Evolutionary conservation across 805 yeast species (phyloP).

Genomic region (Saccharomycopsis sp.): DNA sequence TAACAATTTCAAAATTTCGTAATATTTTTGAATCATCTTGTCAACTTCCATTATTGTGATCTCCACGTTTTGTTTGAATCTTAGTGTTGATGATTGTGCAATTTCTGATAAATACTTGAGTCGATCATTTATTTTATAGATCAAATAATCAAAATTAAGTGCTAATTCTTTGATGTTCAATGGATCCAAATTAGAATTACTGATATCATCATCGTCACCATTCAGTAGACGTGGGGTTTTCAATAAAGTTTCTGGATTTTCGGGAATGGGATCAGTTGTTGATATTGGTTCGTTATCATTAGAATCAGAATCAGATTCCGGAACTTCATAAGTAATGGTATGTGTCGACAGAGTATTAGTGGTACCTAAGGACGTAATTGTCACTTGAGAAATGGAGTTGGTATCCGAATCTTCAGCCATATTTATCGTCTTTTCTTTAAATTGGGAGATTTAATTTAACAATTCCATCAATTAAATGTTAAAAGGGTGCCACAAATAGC

Average conservation of each 20-base stretch:
- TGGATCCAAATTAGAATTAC: conserved; percentile 45
- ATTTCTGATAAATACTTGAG: conserved; percentile 38
- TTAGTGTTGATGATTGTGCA: conserved; percentile 23
- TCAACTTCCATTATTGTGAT: conserved; percentile 26
- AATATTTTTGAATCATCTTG: conserved; percentile 30
- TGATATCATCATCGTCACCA: too few relatives aligned
- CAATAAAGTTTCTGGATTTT: too few relatives aligned
- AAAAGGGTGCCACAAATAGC: too few relatives aligned
- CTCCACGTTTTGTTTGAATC: conserved; percentile 21
- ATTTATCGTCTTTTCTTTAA: too few relatives aligned
- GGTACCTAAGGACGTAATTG: conserved; percentile 9
- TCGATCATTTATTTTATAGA: conserved; percentile 51
- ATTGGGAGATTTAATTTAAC: too few relatives aligned
- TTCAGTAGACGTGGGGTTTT: too few relatives aligned
- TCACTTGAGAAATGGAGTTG: conserved; percentile 21
- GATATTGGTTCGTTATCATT: too few relatives aligned
- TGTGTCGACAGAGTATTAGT: conserved; percentile 1
- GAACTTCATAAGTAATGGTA: too few relatives aligned
- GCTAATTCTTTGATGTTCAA: conserved; percentile 50
- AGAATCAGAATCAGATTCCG: too few relatives aligned
- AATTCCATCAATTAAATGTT: too few relatives aligned
- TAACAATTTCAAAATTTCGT: conserved; percentile 33
- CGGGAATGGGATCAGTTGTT: too few relatives aligned
- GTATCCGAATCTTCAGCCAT: conserved; percentile 22
- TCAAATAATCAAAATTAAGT: conserved; percentile 51